Base-by-base conservation (phyloP, 2,329 filamentous ascomycete species). In the Xylaria sp. region DNA sequence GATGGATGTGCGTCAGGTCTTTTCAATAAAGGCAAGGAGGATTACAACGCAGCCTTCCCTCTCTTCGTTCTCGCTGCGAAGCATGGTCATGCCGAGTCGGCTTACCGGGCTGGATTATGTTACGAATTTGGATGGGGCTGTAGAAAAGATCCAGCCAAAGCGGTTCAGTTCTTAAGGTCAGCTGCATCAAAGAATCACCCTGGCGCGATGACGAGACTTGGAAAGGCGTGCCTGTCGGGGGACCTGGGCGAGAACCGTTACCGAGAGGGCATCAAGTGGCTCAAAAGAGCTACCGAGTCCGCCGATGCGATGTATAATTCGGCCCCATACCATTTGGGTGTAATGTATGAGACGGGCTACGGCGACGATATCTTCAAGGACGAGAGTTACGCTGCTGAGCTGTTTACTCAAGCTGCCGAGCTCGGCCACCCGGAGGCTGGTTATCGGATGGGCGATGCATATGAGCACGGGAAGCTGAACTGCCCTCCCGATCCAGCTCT, bases 111-210 rank as follows among this genome's bases (percentile, higher is more conserved):
- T 61, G 96, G 92, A 17, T 85, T 99, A 65, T 97, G 94, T 83
- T 98, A 98, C 82, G 96, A 99, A 80, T 98, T 97, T 80, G 96
- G 94, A 70, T 99, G 96, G 96, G 96, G 96, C 48, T 97, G 92
- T 76, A 90, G 93, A 66, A 93, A 93, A 76, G 94, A 97, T 76
- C 92, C 92, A 66, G 89, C 92, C 59, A 97, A 97, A 81, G 95
- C 96, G 51, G 92, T 97, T 1, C 94, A 98, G 78, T 99, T 96
- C 79, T 92, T 97, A 77, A 91, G 95, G 63, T 91, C 92, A 70
- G 92, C 94, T 10, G 94, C 96, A 2, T 93, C 94, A 6, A 98
- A 97, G 80, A 93, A 94, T 68, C 96, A 99, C 76, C 96, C 96
- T 0, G 96, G 96, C 59, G 95, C 96, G 59, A 97, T 97, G 88